These are phyloP conservation scores for Hortiboletus rubellus DNA, from an alignment of 1,284 basidiomycete genomes.

Conservation along the genomic window DNA sequence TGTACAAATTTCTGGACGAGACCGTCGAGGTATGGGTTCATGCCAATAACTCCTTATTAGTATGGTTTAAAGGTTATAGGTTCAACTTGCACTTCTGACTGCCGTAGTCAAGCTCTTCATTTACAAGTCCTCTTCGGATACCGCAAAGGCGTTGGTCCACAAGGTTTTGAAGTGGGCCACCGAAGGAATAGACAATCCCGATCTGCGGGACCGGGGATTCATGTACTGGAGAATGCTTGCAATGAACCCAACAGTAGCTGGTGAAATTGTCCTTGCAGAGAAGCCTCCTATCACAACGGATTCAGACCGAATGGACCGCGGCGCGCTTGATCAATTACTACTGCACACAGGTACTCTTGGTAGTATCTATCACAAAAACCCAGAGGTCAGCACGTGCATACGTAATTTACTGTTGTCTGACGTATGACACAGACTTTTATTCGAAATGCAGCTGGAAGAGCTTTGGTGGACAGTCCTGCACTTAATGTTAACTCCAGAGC, in stretches of 20 bases:
- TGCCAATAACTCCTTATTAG: not conserved
- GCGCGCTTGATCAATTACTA: conserved; percentile 87
- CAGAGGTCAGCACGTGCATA: conserved; percentile 55
- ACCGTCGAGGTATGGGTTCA: conserved; percentile 69
- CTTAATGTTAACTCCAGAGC: conserved; percentile 72
- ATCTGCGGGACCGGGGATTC: conserved; percentile 94
- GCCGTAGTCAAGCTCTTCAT: conserved; percentile 97
- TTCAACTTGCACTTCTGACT: conserved; percentile 93
- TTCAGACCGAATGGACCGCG: conserved; percentile 95
- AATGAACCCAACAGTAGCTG: conserved; percentile 87
- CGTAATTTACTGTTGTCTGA: conserved; percentile 14
- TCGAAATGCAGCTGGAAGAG: conserved; percentile 72
- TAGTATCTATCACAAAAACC: conserved; percentile 88
- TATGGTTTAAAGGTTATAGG: conserved; percentile 48
- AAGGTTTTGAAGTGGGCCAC: conserved; percentile 97
- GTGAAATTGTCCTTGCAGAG: conserved; percentile 89
- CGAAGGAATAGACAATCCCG: conserved; percentile 96
- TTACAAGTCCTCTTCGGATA: conserved; percentile 83
- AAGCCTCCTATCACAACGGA: conserved; percentile 98
- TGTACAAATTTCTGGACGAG: conserved; percentile 93
- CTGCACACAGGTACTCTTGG: conserved; percentile 82
- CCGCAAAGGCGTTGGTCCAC: conserved; percentile 88
- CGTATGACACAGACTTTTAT: conserved; percentile 70
- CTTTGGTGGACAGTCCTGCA: conserved; percentile 74
- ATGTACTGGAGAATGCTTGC: conserved; percentile 99